Evolutionary conservation across 768 basidiomycete species (phyloP).

Genomic region (Hypsizygus marmoreus): DNA sequence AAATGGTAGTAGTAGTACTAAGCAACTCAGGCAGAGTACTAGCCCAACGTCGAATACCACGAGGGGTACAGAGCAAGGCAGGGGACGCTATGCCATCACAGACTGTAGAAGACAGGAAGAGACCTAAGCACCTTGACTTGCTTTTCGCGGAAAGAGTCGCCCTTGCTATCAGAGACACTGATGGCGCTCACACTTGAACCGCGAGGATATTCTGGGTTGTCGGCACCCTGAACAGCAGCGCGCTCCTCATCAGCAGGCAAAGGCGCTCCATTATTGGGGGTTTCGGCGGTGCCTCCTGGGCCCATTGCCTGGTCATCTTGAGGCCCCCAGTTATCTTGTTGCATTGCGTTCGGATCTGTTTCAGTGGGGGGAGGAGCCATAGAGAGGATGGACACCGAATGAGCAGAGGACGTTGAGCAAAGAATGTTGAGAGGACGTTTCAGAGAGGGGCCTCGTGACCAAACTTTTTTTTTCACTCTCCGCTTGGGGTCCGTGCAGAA

Average conservation of each 20-base stretch:
- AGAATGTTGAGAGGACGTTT: slow-evolving; percentile 2
- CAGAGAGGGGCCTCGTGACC: background rate
- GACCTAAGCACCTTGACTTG: slow-evolving; percentile 89
- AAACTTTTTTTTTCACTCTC: slow-evolving; percentile 18
- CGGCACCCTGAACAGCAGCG: slow-evolving; percentile 44
- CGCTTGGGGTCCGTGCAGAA: slow-evolving; percentile 21
- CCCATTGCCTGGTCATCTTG: slow-evolving; percentile 50
- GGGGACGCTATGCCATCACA: slow-evolving; percentile 27
- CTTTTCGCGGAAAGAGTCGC: slow-evolving; percentile 67
- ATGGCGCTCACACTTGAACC: slow-evolving; percentile 50
- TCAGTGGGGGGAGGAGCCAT: slow-evolving; percentile 22
- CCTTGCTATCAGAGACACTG: slow-evolving; percentile 41
- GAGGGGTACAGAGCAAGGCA: slow-evolving; percentile 24
- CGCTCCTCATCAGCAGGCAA: slow-evolving; percentile 53
- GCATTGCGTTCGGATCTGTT: slow-evolving; percentile 33
- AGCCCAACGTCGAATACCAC: slow-evolving; percentile 37
- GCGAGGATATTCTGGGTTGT: slow-evolving; percentile 54
- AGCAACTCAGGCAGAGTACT: slow-evolving; percentile 36
- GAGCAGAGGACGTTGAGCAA: slow-evolving; percentile 13
- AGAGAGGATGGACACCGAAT: slow-evolving; percentile 8
- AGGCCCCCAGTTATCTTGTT: slow-evolving; percentile 51
- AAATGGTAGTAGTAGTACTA: slow-evolving; percentile 38
- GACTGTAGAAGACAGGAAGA: slow-evolving; percentile 42
- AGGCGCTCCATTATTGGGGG: slow-evolving; percentile 45
- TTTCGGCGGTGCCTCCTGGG: slow-evolving; percentile 43